A percentile compares a stretch with the other conserved stretches of the same genome.
phyloP scores from a whole-genome alignment of 192 early-diverging fungal genomes.

The Coemansia furcata region DNA sequence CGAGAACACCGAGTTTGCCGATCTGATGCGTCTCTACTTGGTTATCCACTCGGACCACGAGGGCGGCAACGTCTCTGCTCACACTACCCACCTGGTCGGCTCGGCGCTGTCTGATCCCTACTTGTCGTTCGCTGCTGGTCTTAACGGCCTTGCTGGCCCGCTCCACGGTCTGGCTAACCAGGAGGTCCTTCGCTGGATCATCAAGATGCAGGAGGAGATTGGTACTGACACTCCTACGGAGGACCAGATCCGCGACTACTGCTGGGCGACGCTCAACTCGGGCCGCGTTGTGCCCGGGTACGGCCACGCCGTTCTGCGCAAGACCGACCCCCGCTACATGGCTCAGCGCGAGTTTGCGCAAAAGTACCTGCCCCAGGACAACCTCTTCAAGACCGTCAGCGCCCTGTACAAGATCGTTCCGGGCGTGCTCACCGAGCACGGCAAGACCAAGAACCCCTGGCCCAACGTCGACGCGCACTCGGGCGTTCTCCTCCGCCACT shows the following conservation, averaged over 20 bases:
- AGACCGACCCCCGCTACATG: constrained; percentile 97
- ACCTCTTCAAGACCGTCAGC: constrained; percentile 94
- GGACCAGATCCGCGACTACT: constrained; percentile 93
- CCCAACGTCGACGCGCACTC: constrained; percentile 99
- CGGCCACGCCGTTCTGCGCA: constrained; percentile 97
- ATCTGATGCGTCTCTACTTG: constrained; percentile 98
- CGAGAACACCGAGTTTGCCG: constrained; percentile 85
- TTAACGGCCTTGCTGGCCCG: constrained; percentile 97
- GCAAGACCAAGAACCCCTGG: constrained; percentile 99
- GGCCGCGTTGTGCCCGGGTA: constrained; percentile 98
- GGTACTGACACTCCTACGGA: constrained; percentile 82
- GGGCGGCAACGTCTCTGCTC: constrained; percentile 99
- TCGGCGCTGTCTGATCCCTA: constrained; percentile 98
- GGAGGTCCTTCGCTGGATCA: constrained; percentile 97
- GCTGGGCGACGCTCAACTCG: constrained; percentile 92
- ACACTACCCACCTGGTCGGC: constrained; percentile 95
- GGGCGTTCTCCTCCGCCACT: constrained; percentile 95
- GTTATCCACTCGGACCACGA: constrained; percentile 99
- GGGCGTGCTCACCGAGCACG: constrained; percentile 94
- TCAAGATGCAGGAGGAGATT: constrained; percentile 88
- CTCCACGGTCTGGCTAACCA: constrained; percentile 99
- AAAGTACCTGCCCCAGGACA: constrained; percentile 96
- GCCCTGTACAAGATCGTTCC: constrained; percentile 97
- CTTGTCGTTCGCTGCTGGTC: constrained; percentile 92
- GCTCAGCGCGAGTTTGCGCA: constrained; percentile 98